Base-by-base conservation (phyloP, 2,329 filamentous ascomycete species). In the Aspergillus tubingensis region DNA sequence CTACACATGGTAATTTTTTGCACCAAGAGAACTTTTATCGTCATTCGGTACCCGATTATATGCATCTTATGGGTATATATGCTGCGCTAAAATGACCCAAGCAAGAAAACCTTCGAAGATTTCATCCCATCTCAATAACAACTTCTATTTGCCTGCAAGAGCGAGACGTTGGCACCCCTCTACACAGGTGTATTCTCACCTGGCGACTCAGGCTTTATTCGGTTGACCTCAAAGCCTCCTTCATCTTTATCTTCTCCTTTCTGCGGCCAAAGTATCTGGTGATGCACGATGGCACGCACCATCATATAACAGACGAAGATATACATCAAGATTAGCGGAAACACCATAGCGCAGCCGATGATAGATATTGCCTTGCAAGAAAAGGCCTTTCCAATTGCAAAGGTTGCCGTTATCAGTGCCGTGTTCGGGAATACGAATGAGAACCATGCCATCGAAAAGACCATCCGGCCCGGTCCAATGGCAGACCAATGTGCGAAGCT, bases 371-470 rank as follows among this genome's bases (percentile, higher is more conserved):
- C 82, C 5, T 75, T 73, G 65, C 81, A 86, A 1, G 83, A 76
- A 48, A 91, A 85, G 0, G 86, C 86, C 8, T 82, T 80, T 0
- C 85, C 89, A 53, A 95, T 83, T 2, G 88, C 85, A 65, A 90
- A 87, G 0, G 91, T 95, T 0, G 90, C 89, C 0, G 88, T 90
- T 39, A 84, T 85, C 61, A 92, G 77, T 0, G 89, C 90, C 0
- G 90, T 93, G 67, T 93, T 92, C 2, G 91, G 90, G 69, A 93
- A 93, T 5, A 93, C 83, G 74, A 93, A 94, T 3, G 87, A 91
- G 76, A 89, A 95, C 88, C 91, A 96, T 1, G 88, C 91, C 90
- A 95, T 93, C 17, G 90, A 88, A 69, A 93, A 95, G 3, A 86
- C 83, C 79, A 92, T 86, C 57, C 81, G 84, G 39, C 83, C 82